Conservation (phyloP, 495 filamentous ascomycete genomes). For the Acidiella bohemica region DNA sequence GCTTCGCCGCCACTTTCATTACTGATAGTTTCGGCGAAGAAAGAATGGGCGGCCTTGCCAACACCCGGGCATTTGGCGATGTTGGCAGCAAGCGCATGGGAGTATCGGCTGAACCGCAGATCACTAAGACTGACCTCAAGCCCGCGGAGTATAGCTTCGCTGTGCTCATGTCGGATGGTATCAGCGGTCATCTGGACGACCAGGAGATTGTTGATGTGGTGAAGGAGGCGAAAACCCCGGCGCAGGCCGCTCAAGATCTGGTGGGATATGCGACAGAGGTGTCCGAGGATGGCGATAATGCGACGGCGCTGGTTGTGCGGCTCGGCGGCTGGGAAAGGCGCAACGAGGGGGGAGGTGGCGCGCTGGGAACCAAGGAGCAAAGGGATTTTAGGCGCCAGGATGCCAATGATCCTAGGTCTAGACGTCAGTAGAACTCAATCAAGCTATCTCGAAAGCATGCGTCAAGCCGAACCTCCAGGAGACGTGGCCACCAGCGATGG, state of each 20-base stretch:
- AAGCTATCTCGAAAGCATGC: too few species aligned
- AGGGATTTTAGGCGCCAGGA: constrained; percentile 74
- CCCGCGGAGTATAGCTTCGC: constrained; percentile 79
- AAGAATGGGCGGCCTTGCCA: constrained; percentile 83
- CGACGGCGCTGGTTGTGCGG: constrained; percentile 82
- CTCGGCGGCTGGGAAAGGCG: constrained; percentile 93
- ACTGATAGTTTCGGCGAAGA: constrained; percentile 97
- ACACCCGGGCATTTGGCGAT: constrained; percentile 87
- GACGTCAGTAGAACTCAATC: too few species aligned
- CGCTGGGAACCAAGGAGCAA: constrained; percentile 78
- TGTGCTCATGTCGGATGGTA: constrained; percentile 76
- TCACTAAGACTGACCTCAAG: constrained; percentile 54
- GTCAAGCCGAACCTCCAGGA: too few species aligned
- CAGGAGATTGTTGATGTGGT: constrained; percentile 93
- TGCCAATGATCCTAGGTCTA: constrained; percentile 67
- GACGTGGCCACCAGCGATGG: too few species aligned
- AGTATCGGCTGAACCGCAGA: constrained; percentile 84
- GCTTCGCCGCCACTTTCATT: constrained; percentile 73
- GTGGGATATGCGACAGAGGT: constrained; percentile 82
- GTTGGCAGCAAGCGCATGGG: constrained; percentile 81
- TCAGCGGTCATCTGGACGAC: constrained; percentile 68
- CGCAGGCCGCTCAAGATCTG: constrained; percentile 64
- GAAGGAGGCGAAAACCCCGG: constrained; percentile 84
- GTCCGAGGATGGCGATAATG: constrained; percentile 63
- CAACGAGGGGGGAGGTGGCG: constrained; percentile 73